A percentile compares a stretch with the other conserved stretches of the same genome.
These are phyloP conservation scores for Hypoxylon perforatum DNA, from an alignment of 495 filamentous ascomycete genomes.

Conservation along the genomic window DNA sequence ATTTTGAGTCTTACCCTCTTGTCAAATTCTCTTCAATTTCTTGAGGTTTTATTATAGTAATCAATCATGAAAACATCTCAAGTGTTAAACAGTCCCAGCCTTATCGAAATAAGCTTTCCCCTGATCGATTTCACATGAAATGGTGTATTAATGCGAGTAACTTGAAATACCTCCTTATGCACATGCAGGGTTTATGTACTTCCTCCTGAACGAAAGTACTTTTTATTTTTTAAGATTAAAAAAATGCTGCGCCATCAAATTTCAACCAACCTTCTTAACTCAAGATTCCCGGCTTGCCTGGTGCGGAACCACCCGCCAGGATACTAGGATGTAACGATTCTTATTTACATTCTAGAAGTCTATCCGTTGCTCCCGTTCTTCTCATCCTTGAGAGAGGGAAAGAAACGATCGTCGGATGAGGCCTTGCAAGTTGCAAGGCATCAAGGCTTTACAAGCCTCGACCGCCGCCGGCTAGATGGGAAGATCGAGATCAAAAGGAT, in stretches of 20 bases:
- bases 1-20: too few species aligned
- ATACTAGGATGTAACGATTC: slow-evolving; percentile 6
- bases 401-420: slow-evolving; percentile 18
- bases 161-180: slow-evolving; percentile 17
- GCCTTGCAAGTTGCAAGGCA: slow-evolving; percentile 4
- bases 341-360: slow-evolving; percentile 33
- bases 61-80: too few species aligned
- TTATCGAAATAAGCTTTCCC: slow-evolving; percentile 1
- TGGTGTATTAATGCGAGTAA: not conserved
- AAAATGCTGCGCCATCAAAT: slow-evolving; percentile 30
- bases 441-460: too few species aligned
- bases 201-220: slow-evolving; percentile 11
- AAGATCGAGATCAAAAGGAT: slow-evolving; percentile 39
- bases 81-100: too few species aligned
- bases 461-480: slow-evolving; percentile 12
- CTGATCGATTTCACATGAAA: not conserved
- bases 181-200: slow-evolving; percentile 19
- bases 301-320: slow-evolving; percentile 23
- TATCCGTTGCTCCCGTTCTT: not conserved
- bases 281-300: slow-evolving; percentile 2
- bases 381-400: not conserved
- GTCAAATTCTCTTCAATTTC: too few species aligned
- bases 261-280: slow-evolving; percentile 5
- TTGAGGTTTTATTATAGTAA: not conserved
- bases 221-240: slow-evolving; percentile 30